phyloP scores from a whole-genome alignment of 441 rosid genomes.

The Erodium texanum region DNA sequence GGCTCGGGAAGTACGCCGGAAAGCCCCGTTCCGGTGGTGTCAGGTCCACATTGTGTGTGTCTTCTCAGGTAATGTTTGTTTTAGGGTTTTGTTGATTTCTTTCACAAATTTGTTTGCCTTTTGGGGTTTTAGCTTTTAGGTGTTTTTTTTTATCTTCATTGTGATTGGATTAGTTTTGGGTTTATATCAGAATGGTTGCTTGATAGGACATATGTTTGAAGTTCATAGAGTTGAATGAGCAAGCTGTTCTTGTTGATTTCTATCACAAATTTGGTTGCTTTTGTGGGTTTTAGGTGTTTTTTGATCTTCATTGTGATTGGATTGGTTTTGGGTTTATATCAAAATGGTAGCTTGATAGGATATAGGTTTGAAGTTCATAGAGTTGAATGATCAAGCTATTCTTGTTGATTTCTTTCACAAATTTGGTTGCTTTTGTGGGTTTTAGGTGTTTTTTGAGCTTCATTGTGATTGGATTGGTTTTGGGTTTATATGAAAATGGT shows the following conservation, averaged over 20 bases:
- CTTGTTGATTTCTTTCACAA: no score
- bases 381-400: no score
- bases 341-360: background rate
- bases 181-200: background rate
- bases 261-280: background rate
- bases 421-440: background rate
- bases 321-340: background rate
- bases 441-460: background rate
- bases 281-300: background rate
- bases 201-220: background rate
- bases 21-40: conserved; percentile 82
- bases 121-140: background rate
- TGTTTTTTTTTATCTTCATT: background rate
- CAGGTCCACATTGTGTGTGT: conserved; percentile 76
- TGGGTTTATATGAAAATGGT: background rate
- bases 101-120: background rate
- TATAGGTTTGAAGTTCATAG: no score
- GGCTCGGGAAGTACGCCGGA: conserved; percentile 76
- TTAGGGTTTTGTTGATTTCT: background rate
- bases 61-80: conserved; percentile 65
- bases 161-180: background rate
- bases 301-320: background rate
- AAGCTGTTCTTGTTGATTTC: no score
- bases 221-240: no score
- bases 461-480: background rate